Evolutionary conservation across 768 basidiomycete species (phyloP).

Genomic region (Tremella yokohamensis): DNA sequence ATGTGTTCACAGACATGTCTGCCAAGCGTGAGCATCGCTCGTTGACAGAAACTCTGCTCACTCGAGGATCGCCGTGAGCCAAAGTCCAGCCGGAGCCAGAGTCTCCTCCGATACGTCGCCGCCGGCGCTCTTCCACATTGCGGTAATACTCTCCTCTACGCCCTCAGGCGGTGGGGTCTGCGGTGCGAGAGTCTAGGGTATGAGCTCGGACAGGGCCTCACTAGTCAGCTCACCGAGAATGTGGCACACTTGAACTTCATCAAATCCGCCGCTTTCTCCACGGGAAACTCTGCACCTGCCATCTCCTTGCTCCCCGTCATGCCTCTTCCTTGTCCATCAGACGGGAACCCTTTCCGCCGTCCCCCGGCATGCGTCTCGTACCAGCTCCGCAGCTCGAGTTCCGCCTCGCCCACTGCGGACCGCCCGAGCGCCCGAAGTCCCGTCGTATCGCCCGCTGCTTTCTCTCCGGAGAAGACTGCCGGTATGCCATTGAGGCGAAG

Average conservation of each 20-base stretch:
- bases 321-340: conserved; percentile 32
- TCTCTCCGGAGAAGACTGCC: conserved; percentile 39
- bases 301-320: conserved; percentile 14
- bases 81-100: conserved; percentile 76
- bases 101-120: conserved; percentile 59
- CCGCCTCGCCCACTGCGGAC: conserved; percentile 86
- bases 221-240: conserved; percentile 40
- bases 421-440: conserved; percentile 65
- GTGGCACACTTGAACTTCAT: conserved; percentile 60
- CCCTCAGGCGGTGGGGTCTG: conserved; percentile 79
- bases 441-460: conserved; percentile 24
- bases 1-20: conserved; percentile 64
- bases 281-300: conserved; percentile 31
- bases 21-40: not conserved
- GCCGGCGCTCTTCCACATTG: conserved; percentile 62
- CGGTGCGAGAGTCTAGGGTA: conserved; percentile 76
- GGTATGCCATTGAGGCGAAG: conserved; percentile 37
- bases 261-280: conserved; percentile 56
- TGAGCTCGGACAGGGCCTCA: conserved; percentile 55
- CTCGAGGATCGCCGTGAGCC: conserved; percentile 90
- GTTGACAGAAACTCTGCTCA: conserved; percentile 54
- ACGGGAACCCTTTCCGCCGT: conserved; percentile 20
- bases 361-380: conserved; percentile 59
- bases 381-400: conserved; percentile 85
- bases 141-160: conserved; percentile 68